Percentiles rank a stretch among this genome's conserved stretches.
Evolutionary conservation across 139 green algal genomes (phyloP).

Genomic region (Chlorella sp.): DNA sequence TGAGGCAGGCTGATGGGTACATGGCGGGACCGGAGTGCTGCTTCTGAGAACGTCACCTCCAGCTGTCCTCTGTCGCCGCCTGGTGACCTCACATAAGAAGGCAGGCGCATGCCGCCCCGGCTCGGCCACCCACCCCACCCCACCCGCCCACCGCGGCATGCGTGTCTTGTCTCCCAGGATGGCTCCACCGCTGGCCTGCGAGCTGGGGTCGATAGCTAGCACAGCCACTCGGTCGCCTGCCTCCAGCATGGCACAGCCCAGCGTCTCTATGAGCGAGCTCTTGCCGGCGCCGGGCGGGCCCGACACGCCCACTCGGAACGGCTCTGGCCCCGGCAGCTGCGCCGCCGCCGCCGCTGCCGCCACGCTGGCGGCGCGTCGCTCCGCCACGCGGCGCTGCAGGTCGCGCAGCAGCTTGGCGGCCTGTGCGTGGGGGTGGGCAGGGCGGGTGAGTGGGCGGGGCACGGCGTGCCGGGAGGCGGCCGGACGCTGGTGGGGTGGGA

Average conservation of each 20-base stretch:
- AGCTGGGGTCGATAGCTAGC: constrained; percentile 73
- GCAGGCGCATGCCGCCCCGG: no score
- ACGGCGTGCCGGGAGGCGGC: not conserved
- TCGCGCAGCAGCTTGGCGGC: constrained; percentile 56
- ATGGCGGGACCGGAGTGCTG: no score
- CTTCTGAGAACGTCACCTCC: no score
- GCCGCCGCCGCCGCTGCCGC: not conserved
- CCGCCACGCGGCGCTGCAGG: constrained; percentile 24
- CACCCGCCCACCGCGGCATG: constrained; percentile 50
- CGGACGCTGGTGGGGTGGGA: not conserved
- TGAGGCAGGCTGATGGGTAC: no score
- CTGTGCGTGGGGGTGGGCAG: constrained; percentile 17
- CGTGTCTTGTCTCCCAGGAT: constrained; percentile 83
- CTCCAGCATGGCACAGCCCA: constrained; percentile 52
- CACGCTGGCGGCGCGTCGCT: not conserved
- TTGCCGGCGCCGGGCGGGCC: constrained; percentile 68
- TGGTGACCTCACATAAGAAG: no score
- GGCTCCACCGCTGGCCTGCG: constrained; percentile 49
- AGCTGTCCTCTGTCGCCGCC: no score
- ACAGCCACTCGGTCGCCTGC: constrained; percentile 63
- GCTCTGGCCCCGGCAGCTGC: not conserved
- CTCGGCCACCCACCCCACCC: no score
- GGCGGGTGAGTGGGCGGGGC: not conserved
- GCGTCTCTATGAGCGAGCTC: constrained; percentile 57
- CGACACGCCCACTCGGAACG: constrained; percentile 19